Percentiles rank a stretch among this genome's conserved stretches.
Conservation (phyloP, 176 grass and related monocot species). For the Aegilops longissima region DNA sequence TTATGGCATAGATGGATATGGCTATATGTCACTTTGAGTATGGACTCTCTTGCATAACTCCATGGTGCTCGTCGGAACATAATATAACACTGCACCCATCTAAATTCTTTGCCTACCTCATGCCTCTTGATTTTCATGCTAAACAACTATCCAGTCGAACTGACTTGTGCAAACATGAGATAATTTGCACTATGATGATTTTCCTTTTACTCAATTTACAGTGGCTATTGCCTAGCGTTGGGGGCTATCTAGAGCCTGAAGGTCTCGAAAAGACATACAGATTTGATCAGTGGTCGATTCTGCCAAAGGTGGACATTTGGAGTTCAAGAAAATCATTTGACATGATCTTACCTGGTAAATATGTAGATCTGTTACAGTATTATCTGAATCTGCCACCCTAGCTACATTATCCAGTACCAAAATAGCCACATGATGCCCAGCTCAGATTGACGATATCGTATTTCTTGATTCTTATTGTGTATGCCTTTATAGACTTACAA, state of each 20-base stretch:
- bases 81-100: neutral
- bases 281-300: conserved; percentile 42
- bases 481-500: neutral
- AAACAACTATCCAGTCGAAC: neutral
- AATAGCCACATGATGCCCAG: neutral
- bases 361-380: neutral
- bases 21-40: neutral
- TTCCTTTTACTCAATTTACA: conserved; percentile 40
- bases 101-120: neutral
- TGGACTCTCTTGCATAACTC: neutral
- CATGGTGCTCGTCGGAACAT: neutral
- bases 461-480: conserved; percentile 5
- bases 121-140: conserved; percentile 1
- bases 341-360: conserved; percentile 88
- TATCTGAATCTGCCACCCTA: conserved; percentile 19
- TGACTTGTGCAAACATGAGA: neutral
- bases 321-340: conserved; percentile 78
- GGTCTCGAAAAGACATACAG: conserved; percentile 72
- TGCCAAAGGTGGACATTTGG: conserved; percentile 39
- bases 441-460: neutral
- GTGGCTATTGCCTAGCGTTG: conserved; percentile 75
- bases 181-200: conserved; percentile 1
- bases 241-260: conserved; percentile 72
- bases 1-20: neutral
- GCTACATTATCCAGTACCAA: neutral